Base-by-base conservation (phyloP, 495 filamentous ascomycete genomes). In the Trypethelium eluteriae region DNA sequence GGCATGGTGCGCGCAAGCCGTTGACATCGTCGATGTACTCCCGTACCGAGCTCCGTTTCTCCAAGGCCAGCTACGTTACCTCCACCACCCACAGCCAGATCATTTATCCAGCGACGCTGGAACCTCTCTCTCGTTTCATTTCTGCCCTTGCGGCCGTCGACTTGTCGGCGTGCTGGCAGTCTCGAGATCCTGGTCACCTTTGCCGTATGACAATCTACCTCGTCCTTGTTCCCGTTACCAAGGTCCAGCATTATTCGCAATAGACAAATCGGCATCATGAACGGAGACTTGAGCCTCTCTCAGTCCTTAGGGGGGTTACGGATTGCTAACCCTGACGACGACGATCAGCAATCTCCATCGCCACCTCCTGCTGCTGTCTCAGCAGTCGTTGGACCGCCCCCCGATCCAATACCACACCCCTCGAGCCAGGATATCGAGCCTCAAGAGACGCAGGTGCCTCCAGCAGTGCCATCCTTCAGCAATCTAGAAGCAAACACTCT, bases 311-410 rank as follows among this genome's bases (percentile, higher is more conserved):
- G 95, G 64, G 95, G 95, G 70, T 81, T 99, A 76, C 89, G 94
- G 70, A 98, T 98, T 73, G 95, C 95, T 68, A 99, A 99, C 76
- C 94, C 95, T 50, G 93, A 97, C 81, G 86, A 94, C 76, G 83
- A 76, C 39, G 63, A 68, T 25, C 62, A 50, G 1, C 39, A 49
- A 2, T 70, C 70, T 39, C 69, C 84, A 61, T 86, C 88, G 39
- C 81, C 88, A 49, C 78, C 81, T 68, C 84, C 64, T 62, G 73
- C 67, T 5, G 38, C 66, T 46, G 36, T 62, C 14, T 67, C 7
- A 59, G 18, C 25, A 36, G 36, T 7, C 34, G 53, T 10, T 67
- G 66, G 63, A 59, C 72, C 68, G 5, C 70, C 68, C 14, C 64
- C 73, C 3, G 69, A 71, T 6, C 65, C 69, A 2, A 74, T 72